phyloP scores from a whole-genome alignment of 805 yeast species.

The Zygoascus tannicola region DNA sequence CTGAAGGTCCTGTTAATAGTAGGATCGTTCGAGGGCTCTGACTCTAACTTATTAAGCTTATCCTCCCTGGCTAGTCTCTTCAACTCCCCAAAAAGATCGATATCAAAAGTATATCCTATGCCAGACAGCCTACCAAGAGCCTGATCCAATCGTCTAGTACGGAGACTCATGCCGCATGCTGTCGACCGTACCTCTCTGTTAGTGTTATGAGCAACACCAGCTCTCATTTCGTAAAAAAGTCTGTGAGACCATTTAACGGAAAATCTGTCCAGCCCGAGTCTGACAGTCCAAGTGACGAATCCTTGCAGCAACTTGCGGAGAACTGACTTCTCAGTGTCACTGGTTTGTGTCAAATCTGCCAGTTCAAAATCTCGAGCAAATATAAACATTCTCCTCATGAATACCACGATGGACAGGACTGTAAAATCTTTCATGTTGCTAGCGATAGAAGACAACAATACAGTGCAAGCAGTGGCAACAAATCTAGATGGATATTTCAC shows the following conservation, averaged over 20 bases:
- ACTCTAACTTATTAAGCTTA: conserved; percentile 15
- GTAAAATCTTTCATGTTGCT: conserved; percentile 30
- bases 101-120: conserved; percentile 57
- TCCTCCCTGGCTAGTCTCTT: conserved; percentile 34
- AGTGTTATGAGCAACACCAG: conserved; percentile 17
- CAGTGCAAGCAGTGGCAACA: conserved; percentile 55
- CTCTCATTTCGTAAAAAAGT: conserved; percentile 26
- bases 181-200: not conserved
- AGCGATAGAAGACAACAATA: conserved; percentile 45
- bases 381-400: conserved; percentile 52
- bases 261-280: conserved; percentile 29
- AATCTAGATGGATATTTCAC: conserved; percentile 76
- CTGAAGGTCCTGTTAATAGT: conserved; percentile 10
- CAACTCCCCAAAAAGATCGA: conserved; percentile 35
- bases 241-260: conserved; percentile 26
- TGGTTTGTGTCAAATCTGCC: conserved; percentile 34
- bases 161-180: not conserved
- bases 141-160: conserved; percentile 25
- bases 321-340: conserved; percentile 31
- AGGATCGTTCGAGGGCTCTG: conserved; percentile 2
- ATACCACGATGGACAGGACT: conserved; percentile 31
- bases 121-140: conserved; percentile 35
- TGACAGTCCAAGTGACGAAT: conserved; percentile 46
- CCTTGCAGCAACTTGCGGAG: conserved; percentile 60
- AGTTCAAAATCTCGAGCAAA: conserved; percentile 45